Percentiles rank a stretch among this genome's conserved stretches.
These are phyloP conservation scores for Penicillium angulare DNA, from an alignment of 495 filamentous ascomycete genomes.

Conservation along the genomic window DNA sequence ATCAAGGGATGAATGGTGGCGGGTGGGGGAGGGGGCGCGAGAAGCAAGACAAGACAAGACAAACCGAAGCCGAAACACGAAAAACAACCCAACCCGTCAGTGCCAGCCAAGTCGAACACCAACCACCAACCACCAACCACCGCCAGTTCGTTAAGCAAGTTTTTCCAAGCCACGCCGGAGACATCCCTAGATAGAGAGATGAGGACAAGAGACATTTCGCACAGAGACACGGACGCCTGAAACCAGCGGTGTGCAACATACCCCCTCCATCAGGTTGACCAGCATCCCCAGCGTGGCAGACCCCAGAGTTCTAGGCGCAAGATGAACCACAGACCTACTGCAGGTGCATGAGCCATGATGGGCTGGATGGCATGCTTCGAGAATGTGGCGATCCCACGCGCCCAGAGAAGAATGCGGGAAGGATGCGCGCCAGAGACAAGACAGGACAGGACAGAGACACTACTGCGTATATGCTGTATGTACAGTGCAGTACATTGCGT, in stretches of 20 bases:
- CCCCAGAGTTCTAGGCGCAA: neutral
- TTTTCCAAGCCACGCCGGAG: neutral
- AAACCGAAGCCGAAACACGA: neutral
- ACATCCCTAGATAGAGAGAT: constrained; percentile 7
- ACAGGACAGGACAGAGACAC: neutral
- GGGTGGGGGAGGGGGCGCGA: neutral
- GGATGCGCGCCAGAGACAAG: too few species aligned
- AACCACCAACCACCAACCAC: too few species aligned
- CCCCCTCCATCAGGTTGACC: constrained; percentile 1
- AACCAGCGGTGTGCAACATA: constrained; percentile 14
- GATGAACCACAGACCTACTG: neutral
- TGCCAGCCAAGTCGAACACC: too few species aligned
- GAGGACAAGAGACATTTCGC: neutral
- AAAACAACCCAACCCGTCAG: too few species aligned
- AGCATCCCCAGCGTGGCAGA: constrained; percentile 1
- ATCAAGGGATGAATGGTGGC: neutral
- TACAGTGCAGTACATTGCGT: too few species aligned
- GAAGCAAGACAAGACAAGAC: neutral
- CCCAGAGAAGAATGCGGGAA: neutral
- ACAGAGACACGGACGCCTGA: neutral
- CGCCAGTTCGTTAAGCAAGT: too few species aligned
- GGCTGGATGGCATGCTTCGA: constrained; percentile 19
- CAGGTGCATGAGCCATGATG: neutral
- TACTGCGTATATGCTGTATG: too few species aligned
- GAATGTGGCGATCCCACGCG: constrained; percentile 19